A percentile compares a stretch with the other conserved stretches of the same genome.
Conservation (phyloP, 805 yeast species). For the Yarrowia divulgata region DNA sequence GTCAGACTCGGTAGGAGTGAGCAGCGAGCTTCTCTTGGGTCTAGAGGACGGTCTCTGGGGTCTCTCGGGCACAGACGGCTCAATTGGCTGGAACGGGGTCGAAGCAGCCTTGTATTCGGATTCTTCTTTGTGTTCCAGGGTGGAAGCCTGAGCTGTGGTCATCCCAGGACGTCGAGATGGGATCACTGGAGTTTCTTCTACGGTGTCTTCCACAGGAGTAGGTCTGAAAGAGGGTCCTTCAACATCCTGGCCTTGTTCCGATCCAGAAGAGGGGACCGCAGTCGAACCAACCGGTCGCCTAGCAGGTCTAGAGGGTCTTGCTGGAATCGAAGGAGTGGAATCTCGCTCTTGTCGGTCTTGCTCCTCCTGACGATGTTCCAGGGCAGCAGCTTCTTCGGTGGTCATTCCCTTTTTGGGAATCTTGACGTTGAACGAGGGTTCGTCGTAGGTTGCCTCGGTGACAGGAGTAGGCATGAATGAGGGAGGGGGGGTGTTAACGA, state of each 20-base stretch:
- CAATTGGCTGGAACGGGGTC: conserved; percentile 14
- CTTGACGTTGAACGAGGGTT: conserved; percentile 9
- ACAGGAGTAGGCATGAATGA: conserved; percentile 24
- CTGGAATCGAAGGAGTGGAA: background rate
- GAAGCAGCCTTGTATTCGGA: background rate
- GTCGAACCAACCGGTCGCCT: too few species aligned
- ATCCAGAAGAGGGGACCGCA: background rate
- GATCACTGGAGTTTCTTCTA: background rate
- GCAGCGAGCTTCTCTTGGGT: background rate
- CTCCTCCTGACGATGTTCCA: conserved; percentile 1
- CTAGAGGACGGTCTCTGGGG: background rate
- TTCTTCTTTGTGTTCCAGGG: background rate
- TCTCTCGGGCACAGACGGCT: background rate
- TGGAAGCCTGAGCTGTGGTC: background rate
- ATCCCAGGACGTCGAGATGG: background rate
- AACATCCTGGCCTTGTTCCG: background rate
- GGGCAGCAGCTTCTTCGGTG: conserved; percentile 1
- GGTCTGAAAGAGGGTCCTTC: background rate
- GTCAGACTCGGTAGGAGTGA: background rate
- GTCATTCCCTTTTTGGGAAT: conserved; percentile 13
- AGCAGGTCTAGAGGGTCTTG: background rate
- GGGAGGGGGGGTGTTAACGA: background rate
- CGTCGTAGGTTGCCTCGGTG: conserved; percentile 5
- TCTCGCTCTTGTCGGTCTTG: background rate
- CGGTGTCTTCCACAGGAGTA: background rate